phyloP scores from a whole-genome alignment of 1,139 yeast genomes.

The Kodamaea suecica region DNA sequence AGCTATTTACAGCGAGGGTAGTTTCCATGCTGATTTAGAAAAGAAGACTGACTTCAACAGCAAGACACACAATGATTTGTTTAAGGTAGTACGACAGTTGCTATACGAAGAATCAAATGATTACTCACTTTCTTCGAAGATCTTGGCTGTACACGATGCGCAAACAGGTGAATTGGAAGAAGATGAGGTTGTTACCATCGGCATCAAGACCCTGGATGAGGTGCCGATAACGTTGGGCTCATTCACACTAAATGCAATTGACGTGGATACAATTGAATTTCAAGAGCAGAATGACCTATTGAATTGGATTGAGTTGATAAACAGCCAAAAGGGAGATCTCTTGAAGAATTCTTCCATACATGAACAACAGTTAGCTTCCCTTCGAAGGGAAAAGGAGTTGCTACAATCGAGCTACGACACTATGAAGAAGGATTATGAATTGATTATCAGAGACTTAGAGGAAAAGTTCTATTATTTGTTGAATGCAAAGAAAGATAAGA shows the following conservation, averaged over 20 bases:
- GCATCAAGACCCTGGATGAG: constrained; percentile 22
- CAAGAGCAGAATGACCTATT: constrained; percentile 21
- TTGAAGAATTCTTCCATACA: neutral
- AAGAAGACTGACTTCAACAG: neutral
- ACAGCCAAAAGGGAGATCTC: constrained; percentile 3
- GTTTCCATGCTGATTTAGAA: constrained; percentile 11
- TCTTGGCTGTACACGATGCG: neutral
- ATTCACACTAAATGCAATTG: constrained; percentile 18
- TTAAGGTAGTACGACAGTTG: constrained; percentile 1
- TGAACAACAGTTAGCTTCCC: neutral
- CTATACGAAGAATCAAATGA: neutral
- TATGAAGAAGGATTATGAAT: constrained; percentile 23
- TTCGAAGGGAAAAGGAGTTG: constrained; percentile 12
- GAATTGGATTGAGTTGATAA: constrained; percentile 26
- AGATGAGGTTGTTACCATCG: constrained; percentile 12
- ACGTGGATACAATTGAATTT: constrained; percentile 11
- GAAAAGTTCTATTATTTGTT: constrained; percentile 36
- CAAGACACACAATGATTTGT: neutral
- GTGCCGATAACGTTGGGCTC: constrained; percentile 27
- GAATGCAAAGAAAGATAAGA: constrained; percentile 35
- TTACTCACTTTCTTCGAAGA: neutral
- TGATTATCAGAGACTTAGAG: constrained; percentile 33
- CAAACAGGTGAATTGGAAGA: constrained; percentile 18
- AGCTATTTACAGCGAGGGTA: constrained; percentile 21
- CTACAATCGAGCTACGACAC: constrained; percentile 18